Evolutionary conservation across 257 asterid species (phyloP).

Genomic region (Coffea canephora): DNA sequence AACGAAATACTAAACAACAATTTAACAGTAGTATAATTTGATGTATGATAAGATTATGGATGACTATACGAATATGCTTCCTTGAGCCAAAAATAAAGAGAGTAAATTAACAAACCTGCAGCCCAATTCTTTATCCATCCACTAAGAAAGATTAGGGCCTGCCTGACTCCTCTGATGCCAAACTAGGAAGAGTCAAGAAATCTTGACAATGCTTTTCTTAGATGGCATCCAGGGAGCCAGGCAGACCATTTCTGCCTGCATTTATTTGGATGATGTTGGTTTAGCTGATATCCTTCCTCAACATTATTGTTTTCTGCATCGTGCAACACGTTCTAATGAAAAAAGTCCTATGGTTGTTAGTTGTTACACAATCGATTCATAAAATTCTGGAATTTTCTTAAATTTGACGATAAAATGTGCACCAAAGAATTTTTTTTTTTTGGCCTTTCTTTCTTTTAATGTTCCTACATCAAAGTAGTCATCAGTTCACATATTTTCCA

Average conservation of each 20-base stretch:
- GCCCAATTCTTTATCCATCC: background rate
- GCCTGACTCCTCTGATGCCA: conserved; percentile 32
- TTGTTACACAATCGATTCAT: no score
- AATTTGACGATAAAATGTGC: no score
- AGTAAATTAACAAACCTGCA: background rate
- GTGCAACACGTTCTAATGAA: no score
- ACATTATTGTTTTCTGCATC: background rate
- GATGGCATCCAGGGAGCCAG: conserved; percentile 42
- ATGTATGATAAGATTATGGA: background rate
- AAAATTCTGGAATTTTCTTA: no score
- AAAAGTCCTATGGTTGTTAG: no score
- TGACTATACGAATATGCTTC: no score
- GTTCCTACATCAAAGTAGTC: no score
- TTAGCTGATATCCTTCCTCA: background rate
- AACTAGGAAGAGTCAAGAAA: conserved; percentile 25
- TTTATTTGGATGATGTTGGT: background rate
- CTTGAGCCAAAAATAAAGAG: background rate
- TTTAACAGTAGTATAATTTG: no score
- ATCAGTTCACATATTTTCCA: no score
- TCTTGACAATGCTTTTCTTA: conserved; percentile 22
- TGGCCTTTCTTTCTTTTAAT: no score
- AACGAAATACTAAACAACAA: background rate
- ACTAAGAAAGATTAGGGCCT: conserved; percentile 7
- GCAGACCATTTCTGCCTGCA: conserved; percentile 19
- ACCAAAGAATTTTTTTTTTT: no score